Base-by-base conservation (phyloP, 352 stramenopile species). In the Phytophthora melonis region DNA sequence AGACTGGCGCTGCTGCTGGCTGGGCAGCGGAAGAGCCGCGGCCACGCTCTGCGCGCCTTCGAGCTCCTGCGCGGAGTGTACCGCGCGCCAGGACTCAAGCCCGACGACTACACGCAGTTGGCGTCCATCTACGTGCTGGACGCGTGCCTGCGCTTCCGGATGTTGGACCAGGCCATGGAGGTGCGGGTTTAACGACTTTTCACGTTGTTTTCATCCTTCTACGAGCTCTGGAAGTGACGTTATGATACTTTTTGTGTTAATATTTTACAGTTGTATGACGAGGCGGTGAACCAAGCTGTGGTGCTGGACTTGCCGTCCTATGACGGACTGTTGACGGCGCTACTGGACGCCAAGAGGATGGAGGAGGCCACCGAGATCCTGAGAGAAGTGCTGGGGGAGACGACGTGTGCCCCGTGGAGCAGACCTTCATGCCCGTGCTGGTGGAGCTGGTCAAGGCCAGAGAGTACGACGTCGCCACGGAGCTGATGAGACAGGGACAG, bases 91-190 rank as follows among this genome's bases (percentile, higher is more conserved):
- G 73, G 78, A 2, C 65, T 92, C 21, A 56, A 55, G 16, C 78
- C 80, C 13, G 83, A 93, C 57, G 86, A 93, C 56, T 89, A 83
- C 66, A 91, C 83, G 23, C 79, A 79, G 45, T 58, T 93, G 27
- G 86, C 86, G 57, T 91, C 84, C 43, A 91, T 93, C 62, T 86
- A 89, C 70, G 83, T 93, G 25, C 74, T 90, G 62, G 86, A 93
- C 57, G 83, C 82, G 36, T 93, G 86, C 63, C 66, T 91, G 30
- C 84, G 82, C 57, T 80, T 83, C 56, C 59, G 72, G 1, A 70
- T 88, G 77, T 66, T 93, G 19, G 71, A 90, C 43, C 63, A 84
- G n/a, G 86, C 86, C 0, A 80, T 91, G 61, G 83, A 92, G 74
- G 83, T 91, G 49, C 49, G 19, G 1, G 39, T 54, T 32, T 43